Percentiles rank a stretch among this genome's conserved stretches.
Evolutionary conservation across 768 basidiomycete species (phyloP).

Genomic region (Trametopsis cervina): DNA sequence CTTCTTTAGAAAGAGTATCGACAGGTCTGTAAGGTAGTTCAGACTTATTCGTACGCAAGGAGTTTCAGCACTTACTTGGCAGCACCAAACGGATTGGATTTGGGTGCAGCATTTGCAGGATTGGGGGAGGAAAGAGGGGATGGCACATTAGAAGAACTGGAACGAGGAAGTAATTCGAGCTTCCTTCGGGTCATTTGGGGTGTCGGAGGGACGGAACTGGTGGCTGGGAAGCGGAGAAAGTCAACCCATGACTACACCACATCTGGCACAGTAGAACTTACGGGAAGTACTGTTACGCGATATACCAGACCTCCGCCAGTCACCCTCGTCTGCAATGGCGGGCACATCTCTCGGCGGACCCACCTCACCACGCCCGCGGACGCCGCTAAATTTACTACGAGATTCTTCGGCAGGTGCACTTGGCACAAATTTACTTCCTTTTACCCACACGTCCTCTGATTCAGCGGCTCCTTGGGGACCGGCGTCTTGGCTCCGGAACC

Average conservation of each 20-base stretch:
- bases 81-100: constrained; percentile 80
- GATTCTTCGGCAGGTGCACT: constrained; percentile 32
- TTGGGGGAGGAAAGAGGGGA: constrained; percentile 79
- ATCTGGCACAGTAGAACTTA: constrained; percentile 29
- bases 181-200: constrained; percentile 75
- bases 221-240: constrained; percentile 36
- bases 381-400: constrained; percentile 38
- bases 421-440: constrained; percentile 69
- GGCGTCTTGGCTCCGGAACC: constrained; percentile 29
- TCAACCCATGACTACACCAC: constrained; percentile 2
- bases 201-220: constrained; percentile 70
- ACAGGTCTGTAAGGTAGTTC: constrained; percentile 52
- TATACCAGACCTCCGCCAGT: constrained; percentile 60
- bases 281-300: constrained; percentile 53
- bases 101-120: constrained; percentile 42
- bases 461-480: constrained; percentile 53
- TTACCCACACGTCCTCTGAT: constrained; percentile 71
- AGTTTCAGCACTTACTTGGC: constrained; percentile 50
- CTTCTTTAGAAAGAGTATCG: constrained; percentile 73
- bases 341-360: constrained; percentile 38
- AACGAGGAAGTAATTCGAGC: constrained; percentile 80
- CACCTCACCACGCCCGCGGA: constrained; percentile 48
- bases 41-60: background rate
- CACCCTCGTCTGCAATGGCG: constrained; percentile 45
- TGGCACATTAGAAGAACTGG: constrained; percentile 59